phyloP scores from a whole-genome alignment of 2,329 filamentous ascomycete species.

The Monilinia vaccinii-corymbosi region DNA sequence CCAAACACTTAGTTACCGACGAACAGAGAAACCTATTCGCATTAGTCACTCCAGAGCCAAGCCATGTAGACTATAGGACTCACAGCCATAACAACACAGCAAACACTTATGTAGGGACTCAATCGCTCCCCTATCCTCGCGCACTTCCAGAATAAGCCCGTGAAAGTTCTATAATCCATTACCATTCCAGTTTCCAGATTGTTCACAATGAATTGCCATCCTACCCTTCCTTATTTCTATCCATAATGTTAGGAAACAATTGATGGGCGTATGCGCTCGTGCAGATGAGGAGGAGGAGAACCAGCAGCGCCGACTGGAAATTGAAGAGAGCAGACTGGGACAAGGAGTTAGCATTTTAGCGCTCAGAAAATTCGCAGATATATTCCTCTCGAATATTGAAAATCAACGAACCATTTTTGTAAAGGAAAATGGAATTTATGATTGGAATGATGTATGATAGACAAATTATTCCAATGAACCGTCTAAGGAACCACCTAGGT shows the following conservation, averaged over 20 bases:
- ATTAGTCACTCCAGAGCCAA: slow-evolving; percentile 10
- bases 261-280: slow-evolving; percentile 91
- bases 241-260: slow-evolving; percentile 80
- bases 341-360: not conserved
- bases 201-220: slow-evolving; percentile 19
- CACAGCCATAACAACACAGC: slow-evolving; percentile 91
- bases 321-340: slow-evolving; percentile 93
- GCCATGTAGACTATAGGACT: slow-evolving; percentile 32
- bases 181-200: slow-evolving; percentile 4
- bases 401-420: not conserved
- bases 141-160: slow-evolving; percentile 88
- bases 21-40: slow-evolving; percentile 26
- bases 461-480: not conserved
- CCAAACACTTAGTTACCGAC: slow-evolving; percentile 24
- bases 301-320: slow-evolving; percentile 92
- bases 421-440: not conserved
- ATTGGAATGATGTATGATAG: not conserved
- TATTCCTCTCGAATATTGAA: not conserved
- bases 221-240: slow-evolving; percentile 86
- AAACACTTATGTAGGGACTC: slow-evolving; percentile 91
- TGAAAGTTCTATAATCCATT: slow-evolving; percentile 20
- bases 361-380: too few species aligned
- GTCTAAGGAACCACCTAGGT: not conserved
- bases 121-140: slow-evolving; percentile 86
- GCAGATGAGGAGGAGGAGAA: slow-evolving; percentile 91